phyloP scores from a whole-genome alignment of 2,329 filamentous ascomycete genomes.

The Biscogniauxia marginata region DNA sequence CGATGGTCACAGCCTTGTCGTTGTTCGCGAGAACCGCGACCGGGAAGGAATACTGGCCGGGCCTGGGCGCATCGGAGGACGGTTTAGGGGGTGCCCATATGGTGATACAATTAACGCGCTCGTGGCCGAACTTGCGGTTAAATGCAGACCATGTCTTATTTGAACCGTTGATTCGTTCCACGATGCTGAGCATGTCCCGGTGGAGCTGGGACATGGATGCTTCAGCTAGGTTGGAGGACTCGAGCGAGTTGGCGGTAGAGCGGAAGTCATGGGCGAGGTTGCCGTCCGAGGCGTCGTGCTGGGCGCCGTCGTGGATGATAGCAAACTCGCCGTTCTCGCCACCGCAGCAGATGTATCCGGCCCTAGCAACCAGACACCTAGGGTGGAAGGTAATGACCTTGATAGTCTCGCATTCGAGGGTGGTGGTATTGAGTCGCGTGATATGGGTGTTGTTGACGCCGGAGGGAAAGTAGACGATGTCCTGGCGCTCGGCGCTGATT shows the following conservation, averaged over 20 bases:
- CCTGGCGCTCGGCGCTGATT: conserved; percentile 74
- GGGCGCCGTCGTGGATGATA: conserved; percentile 58
- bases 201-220: conserved; percentile 32
- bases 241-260: conserved; percentile 21
- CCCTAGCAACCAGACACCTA: conserved; percentile 82
- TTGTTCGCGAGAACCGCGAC: conserved; percentile 86
- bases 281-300: conserved; percentile 35
- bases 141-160: conserved; percentile 48
- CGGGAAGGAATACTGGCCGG: conserved; percentile 46
- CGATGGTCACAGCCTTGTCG: conserved; percentile 83
- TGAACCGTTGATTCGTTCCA: conserved; percentile 34
- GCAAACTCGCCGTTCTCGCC: conserved; percentile 87
- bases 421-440: conserved; percentile 67
- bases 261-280: conserved; percentile 22
- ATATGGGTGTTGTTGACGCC: conserved; percentile 64
- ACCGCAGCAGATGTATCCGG: conserved; percentile 88
- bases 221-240: conserved; percentile 33
- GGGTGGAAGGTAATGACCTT: conserved; percentile 70
- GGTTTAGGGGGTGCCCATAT: conserved; percentile 55
- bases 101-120: conserved; percentile 66
- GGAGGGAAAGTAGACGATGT: conserved; percentile 82
- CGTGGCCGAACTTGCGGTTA: conserved; percentile 54
- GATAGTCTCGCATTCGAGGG: conserved; percentile 70
- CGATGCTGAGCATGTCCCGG: conserved; percentile 32
- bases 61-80: conserved; percentile 23